Evolutionary conservation across 2,329 filamentous ascomycete genomes (phyloP), one percentile per base, ranked within the genome.

Genomic region (Trichoderma koningiopsis): DNA sequence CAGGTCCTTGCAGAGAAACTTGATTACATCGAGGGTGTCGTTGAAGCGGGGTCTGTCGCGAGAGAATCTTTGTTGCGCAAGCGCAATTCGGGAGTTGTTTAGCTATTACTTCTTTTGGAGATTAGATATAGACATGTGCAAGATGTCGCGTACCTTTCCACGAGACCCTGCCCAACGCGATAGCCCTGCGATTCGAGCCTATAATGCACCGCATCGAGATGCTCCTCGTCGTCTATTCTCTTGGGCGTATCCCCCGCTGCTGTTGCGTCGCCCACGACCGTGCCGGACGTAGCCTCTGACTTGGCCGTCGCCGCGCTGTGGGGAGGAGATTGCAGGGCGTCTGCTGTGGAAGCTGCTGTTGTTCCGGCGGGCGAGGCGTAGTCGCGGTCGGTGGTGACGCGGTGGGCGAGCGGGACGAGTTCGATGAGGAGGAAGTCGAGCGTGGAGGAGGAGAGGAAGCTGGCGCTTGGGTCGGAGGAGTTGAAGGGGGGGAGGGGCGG

Each of bases 1-100:
- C 56, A 99, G 86, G 79, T 99, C 96, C 83, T 99, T 99, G 87
- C 96, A 99, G 61, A 99, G 85, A 77, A 99, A 98, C 80, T 99
- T 99, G 79, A 99, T 99, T 61, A 94, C 92, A 77, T 98, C 96
- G 53, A 99, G 88, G 4, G 94, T 94, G 75, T 97, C 94, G 71
- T 91, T 92, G 78, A 97, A 96, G 60, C 94, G 92, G 52, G 95
- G 93, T 63, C 93, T 87, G 78, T 96, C 92, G 77, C 88, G 86
- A 11, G 92, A 93, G 83, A 96, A 94, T 65, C 92, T 94, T 60
- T 3, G 24, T 4, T 33, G n/a, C 7, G 29, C 16, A 22, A 5
- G 7, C 16, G 40, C 8, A 0, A 31, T n/a, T 47, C 52, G 24
- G 24, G 52, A 8, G 40, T 19, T 43, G 40, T n/a, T 43, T 47